Evolutionary conservation across 1,284 basidiomycete genomes (phyloP).

Genomic region (Microbotryum scabiosae): DNA sequence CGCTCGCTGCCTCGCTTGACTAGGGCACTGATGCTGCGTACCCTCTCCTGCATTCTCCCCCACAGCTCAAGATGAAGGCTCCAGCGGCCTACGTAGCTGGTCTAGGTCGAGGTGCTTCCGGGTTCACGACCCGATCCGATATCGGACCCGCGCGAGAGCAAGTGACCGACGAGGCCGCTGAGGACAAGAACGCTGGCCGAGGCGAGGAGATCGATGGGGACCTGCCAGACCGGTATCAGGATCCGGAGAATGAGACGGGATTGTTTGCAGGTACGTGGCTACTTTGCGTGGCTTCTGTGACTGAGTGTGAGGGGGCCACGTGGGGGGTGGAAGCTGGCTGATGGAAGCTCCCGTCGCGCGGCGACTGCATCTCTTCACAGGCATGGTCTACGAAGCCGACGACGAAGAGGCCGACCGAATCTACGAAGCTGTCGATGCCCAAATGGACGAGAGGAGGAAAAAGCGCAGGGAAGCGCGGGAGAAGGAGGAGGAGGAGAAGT

Average conservation of each 20-base stretch:
- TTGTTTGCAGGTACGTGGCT: constrained; percentile 62
- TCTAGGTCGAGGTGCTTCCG: constrained; percentile 91
- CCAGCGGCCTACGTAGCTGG: constrained; percentile 92
- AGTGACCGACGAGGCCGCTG: constrained; percentile 53
- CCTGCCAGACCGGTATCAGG: constrained; percentile 73
- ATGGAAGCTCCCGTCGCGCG: not conserved
- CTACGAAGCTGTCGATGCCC: constrained; percentile 79
- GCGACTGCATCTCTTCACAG: constrained; percentile 3
- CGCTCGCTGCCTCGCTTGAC: not conserved
- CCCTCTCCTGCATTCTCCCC: not conserved
- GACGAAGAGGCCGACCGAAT: constrained; percentile 96
- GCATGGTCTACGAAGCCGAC: constrained; percentile 90
- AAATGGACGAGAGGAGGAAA: constrained; percentile 79
- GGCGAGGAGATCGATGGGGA: constrained; percentile 81
- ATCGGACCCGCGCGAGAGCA: constrained; percentile 96
- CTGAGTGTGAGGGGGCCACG: not conserved
- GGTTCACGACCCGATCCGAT: constrained; percentile 97
- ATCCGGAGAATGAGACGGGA: constrained; percentile 94
- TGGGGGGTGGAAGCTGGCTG: not conserved
- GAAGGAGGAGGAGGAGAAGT: constrained; percentile 63
- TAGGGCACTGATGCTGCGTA: too few relatives aligned
- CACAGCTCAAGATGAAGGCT: constrained; percentile 43
- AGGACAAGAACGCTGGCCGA: constrained; percentile 44
- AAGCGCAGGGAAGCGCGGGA: constrained; percentile 69
- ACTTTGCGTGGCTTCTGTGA: not conserved